A percentile compares a stretch with the other conserved stretches of the same genome.
Evolutionary conservation across 192 early-diverging fungal genomes (phyloP).

Genomic region (Coemansia sp.): DNA sequence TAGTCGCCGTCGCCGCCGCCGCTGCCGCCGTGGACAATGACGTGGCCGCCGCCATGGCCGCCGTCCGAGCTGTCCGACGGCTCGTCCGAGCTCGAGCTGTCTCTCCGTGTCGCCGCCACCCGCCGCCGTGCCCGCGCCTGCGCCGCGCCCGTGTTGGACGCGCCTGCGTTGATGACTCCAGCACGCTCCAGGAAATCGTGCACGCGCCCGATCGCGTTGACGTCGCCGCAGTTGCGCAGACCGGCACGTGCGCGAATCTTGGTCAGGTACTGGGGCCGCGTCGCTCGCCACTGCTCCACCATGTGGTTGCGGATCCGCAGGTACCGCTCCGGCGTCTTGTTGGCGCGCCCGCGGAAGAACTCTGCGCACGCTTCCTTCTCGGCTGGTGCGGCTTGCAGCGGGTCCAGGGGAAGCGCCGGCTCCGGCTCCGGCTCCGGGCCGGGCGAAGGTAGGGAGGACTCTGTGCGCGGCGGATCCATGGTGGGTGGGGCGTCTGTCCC

Average conservation of each 20-base stretch:
- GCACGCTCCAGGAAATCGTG: slow-evolving; percentile 75
- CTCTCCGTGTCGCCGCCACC: too few species aligned
- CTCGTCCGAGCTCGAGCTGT: too few species aligned
- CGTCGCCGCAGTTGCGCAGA: slow-evolving; percentile 80
- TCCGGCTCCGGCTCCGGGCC: neutral
- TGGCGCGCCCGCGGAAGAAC: slow-evolving; percentile 62
- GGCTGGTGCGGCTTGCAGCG: neutral
- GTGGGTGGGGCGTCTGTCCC: too few species aligned
- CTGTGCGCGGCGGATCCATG: too few species aligned
- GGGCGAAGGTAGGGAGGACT: too few species aligned
- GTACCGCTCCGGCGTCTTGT: slow-evolving; percentile 87
- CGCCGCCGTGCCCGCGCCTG: slow-evolving; percentile 5
- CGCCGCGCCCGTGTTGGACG: slow-evolving; percentile 9
- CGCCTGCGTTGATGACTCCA: slow-evolving; percentile 73
- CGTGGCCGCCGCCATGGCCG: slow-evolving; percentile 25
- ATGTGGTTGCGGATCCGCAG: slow-evolving; percentile 84
- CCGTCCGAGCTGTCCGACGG: too few species aligned
- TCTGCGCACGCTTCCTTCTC: slow-evolving; percentile 43
- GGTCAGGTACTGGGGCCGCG: slow-evolving; percentile 68
- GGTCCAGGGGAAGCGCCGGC: slow-evolving; percentile 2
- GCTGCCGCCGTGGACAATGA: slow-evolving; percentile 28
- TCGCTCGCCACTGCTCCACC: slow-evolving; percentile 65
- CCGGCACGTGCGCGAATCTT: slow-evolving; percentile 73
- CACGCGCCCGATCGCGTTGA: slow-evolving; percentile 86
- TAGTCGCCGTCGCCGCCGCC: slow-evolving; percentile 34